Evolutionary conservation across 331 rosid species (phyloP), one percentile per base, ranked within the genome.

Genomic region (Quercus phellos): DNA sequence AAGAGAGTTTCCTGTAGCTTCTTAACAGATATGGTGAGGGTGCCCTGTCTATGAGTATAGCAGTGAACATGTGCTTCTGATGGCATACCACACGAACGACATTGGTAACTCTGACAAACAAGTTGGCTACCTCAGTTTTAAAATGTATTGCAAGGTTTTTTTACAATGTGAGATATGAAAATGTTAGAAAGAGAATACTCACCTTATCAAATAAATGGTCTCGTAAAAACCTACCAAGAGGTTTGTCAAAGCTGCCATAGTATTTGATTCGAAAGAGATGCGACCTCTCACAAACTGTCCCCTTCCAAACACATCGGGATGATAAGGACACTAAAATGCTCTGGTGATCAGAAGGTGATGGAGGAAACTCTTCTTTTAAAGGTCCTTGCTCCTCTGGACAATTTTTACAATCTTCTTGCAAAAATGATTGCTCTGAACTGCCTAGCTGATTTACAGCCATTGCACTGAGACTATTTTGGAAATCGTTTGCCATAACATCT

Each of bases 151-250:
- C 73, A 75, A 19, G 74, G 63, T 76, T 64, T 66, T 73, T 73
- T 26, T 34, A 79, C 68, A 74, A 66, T 61, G 50, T 68, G 21
- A 69, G 5, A 46, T 27, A 76, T 26, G 64, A 13, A 64, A 12
- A 55, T 64, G 76, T 66, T 55, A 5, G 55, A 53, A 46, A 81
- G 58, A 68, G 63, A 55, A 56, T 56, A 77, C 80, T 80, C 83
- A 92, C 98, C 97, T 90, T 96, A 85, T 94, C 96, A 78, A 94
- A 94, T 83, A 94, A 88, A 85, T 90, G 92, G 82, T 94, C 99
- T 59, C 87, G 86, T 74, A 94, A 78, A 86, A 88, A 94, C 72
- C 98, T 89, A 60, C 99, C 99, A 78, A 94, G 84, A 68, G 99
- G 98, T 83, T 90, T 94, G 79, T 94, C 99, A 55, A 90, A 92